A percentile compares a stretch with the other conserved stretches of the same genome.
These are phyloP conservation scores for Tulasnella calospora DNA, from an alignment of 768 basidiomycete genomes.

Conservation along the genomic window DNA sequence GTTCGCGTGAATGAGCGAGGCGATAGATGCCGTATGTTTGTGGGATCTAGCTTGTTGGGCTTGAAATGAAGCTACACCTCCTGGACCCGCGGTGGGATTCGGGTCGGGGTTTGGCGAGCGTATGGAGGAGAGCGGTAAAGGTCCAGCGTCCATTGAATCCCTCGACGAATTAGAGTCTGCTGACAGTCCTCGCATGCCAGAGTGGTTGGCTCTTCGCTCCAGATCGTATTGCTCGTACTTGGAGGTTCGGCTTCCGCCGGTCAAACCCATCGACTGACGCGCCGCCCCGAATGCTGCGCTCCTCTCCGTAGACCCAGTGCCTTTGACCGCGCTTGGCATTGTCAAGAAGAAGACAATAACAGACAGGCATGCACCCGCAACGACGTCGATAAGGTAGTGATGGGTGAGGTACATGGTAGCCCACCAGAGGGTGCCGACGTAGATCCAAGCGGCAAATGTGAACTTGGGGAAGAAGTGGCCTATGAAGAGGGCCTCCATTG, in stretches of 20 bases:
- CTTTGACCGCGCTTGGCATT: constrained; percentile 55
- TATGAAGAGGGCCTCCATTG: constrained; percentile 87
- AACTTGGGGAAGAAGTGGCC: constrained; percentile 88
- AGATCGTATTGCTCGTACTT: constrained; percentile 79
- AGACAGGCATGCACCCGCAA: constrained; percentile 87
- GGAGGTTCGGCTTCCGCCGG: constrained; percentile 38
- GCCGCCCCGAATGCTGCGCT: constrained; percentile 17
- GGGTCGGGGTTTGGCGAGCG: constrained; percentile 25
- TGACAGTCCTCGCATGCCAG: constrained; percentile 20
- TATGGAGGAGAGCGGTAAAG: constrained; percentile 25
- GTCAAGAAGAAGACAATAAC: constrained; percentile 81
- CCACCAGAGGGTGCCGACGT: constrained; percentile 88
- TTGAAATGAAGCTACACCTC: constrained; percentile 30
- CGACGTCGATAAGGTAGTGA: constrained; percentile 98
- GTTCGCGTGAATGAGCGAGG: constrained; percentile 70
- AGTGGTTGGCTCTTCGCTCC: constrained; percentile 37
- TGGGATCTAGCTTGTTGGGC: constrained; percentile 44
- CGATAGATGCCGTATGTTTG: constrained; percentile 78
- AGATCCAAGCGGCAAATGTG: constrained; percentile 67
- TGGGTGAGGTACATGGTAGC: constrained; percentile 98
- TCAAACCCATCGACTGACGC: constrained; percentile 15
- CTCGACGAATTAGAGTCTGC: constrained; percentile 31
- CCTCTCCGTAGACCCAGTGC: constrained; percentile 7
- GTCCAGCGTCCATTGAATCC: constrained; percentile 42
- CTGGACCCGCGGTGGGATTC: constrained; percentile 33